A percentile compares a stretch with the other conserved stretches of the same genome.
Conservation (phyloP, 768 basidiomycete genomes). For the Mrakia blollopis region DNA sequence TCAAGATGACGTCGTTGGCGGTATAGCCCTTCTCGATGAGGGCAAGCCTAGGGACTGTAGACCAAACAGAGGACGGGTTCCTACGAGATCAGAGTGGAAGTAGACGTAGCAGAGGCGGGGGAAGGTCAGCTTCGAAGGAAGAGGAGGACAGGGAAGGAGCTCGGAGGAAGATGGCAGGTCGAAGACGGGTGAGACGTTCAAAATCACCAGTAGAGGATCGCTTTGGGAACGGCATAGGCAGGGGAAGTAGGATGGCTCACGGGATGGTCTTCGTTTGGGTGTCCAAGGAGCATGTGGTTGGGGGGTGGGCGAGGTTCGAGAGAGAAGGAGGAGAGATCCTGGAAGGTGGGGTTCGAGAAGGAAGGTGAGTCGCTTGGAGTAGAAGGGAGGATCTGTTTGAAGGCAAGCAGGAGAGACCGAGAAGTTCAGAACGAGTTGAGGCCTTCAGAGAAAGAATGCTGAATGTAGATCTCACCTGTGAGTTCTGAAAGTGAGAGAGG, state of each 20-base stretch:
- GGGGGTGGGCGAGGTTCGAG: too few relatives aligned
- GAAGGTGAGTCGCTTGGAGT: too few relatives aligned
- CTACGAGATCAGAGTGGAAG: slow-evolving; percentile 24
- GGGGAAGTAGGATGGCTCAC: background rate
- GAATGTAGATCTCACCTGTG: too few relatives aligned
- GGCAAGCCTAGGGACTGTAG: slow-evolving; percentile 43
- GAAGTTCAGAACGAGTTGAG: too few relatives aligned
- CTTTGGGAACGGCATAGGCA: slow-evolving; percentile 51
- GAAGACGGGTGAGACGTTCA: slow-evolving; percentile 42
- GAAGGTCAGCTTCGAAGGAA: background rate
- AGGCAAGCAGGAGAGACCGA: too few relatives aligned
- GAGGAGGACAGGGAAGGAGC: background rate
- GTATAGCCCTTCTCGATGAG: slow-evolving; percentile 75
- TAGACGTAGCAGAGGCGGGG: background rate
- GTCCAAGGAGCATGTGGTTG: background rate
- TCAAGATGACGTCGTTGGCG: slow-evolving; percentile 61
- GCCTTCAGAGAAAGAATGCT: too few relatives aligned
- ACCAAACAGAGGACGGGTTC: slow-evolving; percentile 42
- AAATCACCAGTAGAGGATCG: slow-evolving; percentile 69
- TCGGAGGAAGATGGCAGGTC: background rate
- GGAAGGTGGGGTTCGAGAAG: too few relatives aligned
- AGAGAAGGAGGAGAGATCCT: too few relatives aligned
- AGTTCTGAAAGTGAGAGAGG: too few relatives aligned
- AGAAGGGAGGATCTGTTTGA: too few relatives aligned
- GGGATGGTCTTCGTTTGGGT: background rate